phyloP scores from a whole-genome alignment of 192 early-diverging fungal genomes.

The Dissophora globulifera region DNA sequence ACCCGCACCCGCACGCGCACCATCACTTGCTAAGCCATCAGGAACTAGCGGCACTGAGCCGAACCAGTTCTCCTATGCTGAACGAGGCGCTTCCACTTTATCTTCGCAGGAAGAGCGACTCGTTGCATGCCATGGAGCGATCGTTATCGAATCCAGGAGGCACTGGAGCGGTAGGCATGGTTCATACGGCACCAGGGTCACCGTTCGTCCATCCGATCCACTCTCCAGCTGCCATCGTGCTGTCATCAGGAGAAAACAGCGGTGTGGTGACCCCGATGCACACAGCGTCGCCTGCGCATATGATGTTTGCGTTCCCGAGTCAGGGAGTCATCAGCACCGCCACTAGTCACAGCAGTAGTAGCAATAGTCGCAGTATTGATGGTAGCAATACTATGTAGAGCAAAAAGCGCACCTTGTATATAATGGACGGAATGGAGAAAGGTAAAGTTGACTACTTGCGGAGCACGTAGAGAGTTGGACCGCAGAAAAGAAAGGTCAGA shows the following conservation, averaged over 20 bases:
- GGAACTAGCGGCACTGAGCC: constrained; percentile 22
- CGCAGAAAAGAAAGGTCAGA: too few species aligned
- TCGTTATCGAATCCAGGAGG: constrained; percentile 28
- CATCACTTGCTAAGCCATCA: constrained; percentile 22
- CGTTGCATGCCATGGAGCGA: constrained; percentile 32
- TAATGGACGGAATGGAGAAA: too few species aligned
- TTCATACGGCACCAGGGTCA: constrained; percentile 18
- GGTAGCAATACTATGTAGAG: too few species aligned
- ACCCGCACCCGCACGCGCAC: constrained; percentile 1
- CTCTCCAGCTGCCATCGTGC: neutral
- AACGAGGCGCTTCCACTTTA: constrained; percentile 12
- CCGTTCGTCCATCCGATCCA: constrained; percentile 17
- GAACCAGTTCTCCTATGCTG: constrained; percentile 25
- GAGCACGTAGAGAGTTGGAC: too few species aligned
- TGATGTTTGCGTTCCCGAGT: constrained; percentile 16
- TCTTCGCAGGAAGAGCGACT: constrained; percentile 15
- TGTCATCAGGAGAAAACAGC: neutral
- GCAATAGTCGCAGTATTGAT: too few species aligned
- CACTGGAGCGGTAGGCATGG: neutral
- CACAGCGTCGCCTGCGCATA: constrained; percentile 13
- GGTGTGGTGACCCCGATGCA: neutral
- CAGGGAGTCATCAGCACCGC: too few species aligned
- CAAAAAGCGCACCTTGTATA: too few species aligned
- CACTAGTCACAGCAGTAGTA: too few species aligned
- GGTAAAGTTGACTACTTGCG: too few species aligned